Base-by-base conservation (phyloP, 2,329 filamentous ascomycete species). In the Rutstroemia sp. region DNA sequence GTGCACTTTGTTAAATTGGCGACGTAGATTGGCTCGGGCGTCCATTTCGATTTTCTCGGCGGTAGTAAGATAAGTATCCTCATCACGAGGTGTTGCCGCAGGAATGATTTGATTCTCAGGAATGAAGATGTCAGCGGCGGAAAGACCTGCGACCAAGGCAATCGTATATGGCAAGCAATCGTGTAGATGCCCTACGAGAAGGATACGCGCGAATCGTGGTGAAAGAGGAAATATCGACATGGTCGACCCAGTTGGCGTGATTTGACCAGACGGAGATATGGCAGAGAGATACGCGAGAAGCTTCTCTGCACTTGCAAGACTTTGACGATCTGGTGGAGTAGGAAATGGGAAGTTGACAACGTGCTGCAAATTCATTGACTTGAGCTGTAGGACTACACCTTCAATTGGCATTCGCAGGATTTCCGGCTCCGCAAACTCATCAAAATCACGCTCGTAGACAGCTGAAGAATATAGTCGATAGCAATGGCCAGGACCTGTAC, bases 271-370 rank as follows among this genome's bases (percentile, higher is more conserved):
- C 0, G 79, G 64, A 10, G 84, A 83, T 34, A 97, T 77, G 1
- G 92, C 94, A 0, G 90, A 90, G 3, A 99, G 79, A 69, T 96
- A 95, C 48, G 82, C 85, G 8, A 99, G 77, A 7, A 96, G 78
- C 67, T 87, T 90, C 73, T 99, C 94, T 0, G 94, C 91, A 67
- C 87, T 90, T 49, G 82, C 81, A 19, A 99, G 77, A 61, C 85
- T 89, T 53, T 84, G 77, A 14, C 85, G 80, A 65, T 91, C 86
- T 1, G 94, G 94, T 0, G 91, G 85, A 14, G 92, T 97, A 4
- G 94, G 94, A 70, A 97, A 99, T 0, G 95, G 94, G 70, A 99
- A 99, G 71, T 94, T 95, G 69, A 90, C 81, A 7, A 99, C 87
- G 57, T 92, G 86, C 59, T 92, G 88, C 34, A 96, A 81, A 54